Evolutionary conservation across 2,329 filamentous ascomycete genomes (phyloP).

Genomic region (Hypoxylon sp.): DNA sequence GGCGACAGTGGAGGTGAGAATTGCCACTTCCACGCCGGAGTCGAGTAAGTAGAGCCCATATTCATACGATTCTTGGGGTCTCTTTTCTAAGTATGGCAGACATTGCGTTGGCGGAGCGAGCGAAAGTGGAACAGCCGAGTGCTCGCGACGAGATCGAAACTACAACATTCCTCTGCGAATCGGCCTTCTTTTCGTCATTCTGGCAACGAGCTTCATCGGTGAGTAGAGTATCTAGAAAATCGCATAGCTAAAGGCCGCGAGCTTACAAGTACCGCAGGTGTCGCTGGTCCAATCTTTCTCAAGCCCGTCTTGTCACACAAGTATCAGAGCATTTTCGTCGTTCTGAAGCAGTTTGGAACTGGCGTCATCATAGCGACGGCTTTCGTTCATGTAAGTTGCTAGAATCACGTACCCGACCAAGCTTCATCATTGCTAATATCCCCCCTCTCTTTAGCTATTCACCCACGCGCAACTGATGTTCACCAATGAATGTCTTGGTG

Average conservation of each 20-base stretch:
- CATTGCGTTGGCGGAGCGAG: conserved; percentile 71
- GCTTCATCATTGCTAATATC: neutral
- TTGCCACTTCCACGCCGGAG: conserved; percentile 82
- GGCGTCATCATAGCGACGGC: conserved; percentile 81
- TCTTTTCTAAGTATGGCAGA: conserved; percentile 51
- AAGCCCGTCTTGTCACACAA: conserved; percentile 69
- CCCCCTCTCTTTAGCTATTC: conserved; percentile 67
- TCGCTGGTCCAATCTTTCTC: conserved; percentile 77
- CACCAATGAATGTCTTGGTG: conserved; percentile 76
- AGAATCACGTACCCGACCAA: neutral
- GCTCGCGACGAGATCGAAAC: conserved; percentile 63
- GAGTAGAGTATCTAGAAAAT: conserved; percentile 34
- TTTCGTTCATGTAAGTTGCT: conserved; percentile 73
- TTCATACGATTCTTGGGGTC: neutral
- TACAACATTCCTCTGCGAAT: conserved; percentile 80
- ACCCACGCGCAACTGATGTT: conserved; percentile 84
- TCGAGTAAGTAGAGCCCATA: conserved; percentile 70
- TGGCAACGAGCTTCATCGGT: conserved; percentile 77
- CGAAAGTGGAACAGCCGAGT: conserved; percentile 58
- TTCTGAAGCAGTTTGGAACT: conserved; percentile 81
- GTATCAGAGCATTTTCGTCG: conserved; percentile 67
- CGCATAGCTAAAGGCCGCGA: neutral
- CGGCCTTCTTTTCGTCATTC: conserved; percentile 79
- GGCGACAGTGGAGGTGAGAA: conserved; percentile 56
- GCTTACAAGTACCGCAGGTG: conserved; percentile 57